Evolutionary conservation across 306 rosid species (phyloP).

Genomic region (Cucurbita pepo): DNA sequence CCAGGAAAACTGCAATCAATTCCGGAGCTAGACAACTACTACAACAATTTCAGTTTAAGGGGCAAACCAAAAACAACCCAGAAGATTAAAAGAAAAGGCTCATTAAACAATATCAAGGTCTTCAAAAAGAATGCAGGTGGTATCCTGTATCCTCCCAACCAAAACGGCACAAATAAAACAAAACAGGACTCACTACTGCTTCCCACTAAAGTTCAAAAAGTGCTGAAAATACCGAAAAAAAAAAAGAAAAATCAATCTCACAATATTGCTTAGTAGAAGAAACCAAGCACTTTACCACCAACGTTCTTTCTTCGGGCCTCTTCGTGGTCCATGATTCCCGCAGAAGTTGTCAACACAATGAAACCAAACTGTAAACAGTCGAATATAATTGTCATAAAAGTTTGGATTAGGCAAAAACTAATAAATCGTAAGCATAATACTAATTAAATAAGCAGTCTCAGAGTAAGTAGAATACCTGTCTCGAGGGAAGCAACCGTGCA

Average conservation of each 20-base stretch:
- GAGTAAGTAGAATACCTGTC: slow-evolving; percentile 24
- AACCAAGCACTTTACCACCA: slow-evolving; percentile 51
- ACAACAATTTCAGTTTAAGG: background rate
- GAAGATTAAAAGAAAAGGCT: background rate
- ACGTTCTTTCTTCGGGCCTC: slow-evolving; percentile 49
- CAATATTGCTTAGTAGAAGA: slow-evolving; percentile 23
- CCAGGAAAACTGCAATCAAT: background rate
- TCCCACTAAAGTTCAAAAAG: slow-evolving; percentile 1
- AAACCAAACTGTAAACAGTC: slow-evolving; percentile 24
- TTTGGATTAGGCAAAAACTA: background rate
- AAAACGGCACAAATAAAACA: background rate
- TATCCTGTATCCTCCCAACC: slow-evolving; percentile 1
- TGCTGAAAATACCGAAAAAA: background rate
- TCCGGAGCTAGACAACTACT: background rate
- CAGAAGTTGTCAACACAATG: slow-evolving; percentile 43
- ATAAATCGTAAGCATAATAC: background rate
- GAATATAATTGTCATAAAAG: background rate
- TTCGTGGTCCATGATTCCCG: slow-evolving; percentile 50
- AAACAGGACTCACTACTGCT: background rate
- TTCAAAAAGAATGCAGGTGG: background rate
- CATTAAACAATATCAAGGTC: background rate
- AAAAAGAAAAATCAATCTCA: background rate
- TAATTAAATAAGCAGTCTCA: background rate
- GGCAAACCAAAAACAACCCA: background rate
- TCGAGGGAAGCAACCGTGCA: slow-evolving; percentile 47